Evolutionary conservation across 768 basidiomycete species (phyloP).

Genomic region (Suillus weaverae): DNA sequence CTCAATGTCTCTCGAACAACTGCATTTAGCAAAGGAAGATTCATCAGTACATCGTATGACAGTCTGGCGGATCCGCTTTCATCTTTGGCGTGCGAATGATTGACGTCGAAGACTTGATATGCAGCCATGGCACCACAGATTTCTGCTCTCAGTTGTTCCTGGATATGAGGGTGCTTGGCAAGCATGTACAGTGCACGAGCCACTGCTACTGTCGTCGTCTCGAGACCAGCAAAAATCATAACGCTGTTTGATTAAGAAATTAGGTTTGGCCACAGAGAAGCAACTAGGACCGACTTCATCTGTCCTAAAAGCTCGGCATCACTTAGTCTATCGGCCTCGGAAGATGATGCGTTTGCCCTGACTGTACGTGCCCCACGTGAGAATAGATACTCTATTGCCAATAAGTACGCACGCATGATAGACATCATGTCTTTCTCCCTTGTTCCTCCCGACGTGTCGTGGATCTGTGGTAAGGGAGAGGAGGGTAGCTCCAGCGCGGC

Average conservation of each 20-base stretch:
- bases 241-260: slow-evolving; percentile 13
- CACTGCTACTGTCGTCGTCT: slow-evolving; percentile 44
- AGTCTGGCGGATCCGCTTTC: slow-evolving; percentile 25
- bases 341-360: slow-evolving; percentile 20
- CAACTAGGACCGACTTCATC: slow-evolving; percentile 22
- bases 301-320: slow-evolving; percentile 29
- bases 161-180: slow-evolving; percentile 36
- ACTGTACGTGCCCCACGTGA: slow-evolving; percentile 16
- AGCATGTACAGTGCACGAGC: slow-evolving; percentile 37
- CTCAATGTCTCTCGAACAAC: slow-evolving; percentile 43
- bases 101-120: slow-evolving; percentile 11
- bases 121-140: slow-evolving; percentile 23
- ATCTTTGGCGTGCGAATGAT: neutral
- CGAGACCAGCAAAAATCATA: slow-evolving; percentile 43
- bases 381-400: neutral
- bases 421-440: slow-evolving; percentile 27
- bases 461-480: neutral
- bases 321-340: slow-evolving; percentile 21
- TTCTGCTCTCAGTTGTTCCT: slow-evolving; percentile 40
- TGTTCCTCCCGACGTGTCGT: neutral
- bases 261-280: neutral
- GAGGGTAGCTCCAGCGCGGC: slow-evolving; percentile 13
- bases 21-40: slow-evolving; percentile 39
- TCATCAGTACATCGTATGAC: slow-evolving; percentile 41
- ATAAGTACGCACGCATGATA: slow-evolving; percentile 27